Percentiles rank a stretch among this genome's conserved stretches.
Conservation (phyloP, 345 rosid species). For the Gynandropsis gynandra region DNA sequence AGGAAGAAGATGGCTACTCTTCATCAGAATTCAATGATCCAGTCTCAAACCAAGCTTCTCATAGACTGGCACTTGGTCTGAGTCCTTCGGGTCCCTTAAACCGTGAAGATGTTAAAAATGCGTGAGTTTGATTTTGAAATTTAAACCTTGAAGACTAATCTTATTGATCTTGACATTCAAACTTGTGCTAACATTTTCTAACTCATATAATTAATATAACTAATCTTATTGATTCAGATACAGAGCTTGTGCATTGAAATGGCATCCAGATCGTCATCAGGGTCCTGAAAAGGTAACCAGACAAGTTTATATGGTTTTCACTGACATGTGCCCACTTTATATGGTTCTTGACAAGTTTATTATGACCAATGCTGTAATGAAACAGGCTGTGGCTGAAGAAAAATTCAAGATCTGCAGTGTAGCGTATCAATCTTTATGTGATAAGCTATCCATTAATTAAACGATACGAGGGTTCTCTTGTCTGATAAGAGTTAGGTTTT, state of each 20-base stretch:
- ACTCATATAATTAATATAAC: constrained; percentile 8
- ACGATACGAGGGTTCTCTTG: neutral
- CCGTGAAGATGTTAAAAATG: constrained; percentile 70
- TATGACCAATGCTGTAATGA: constrained; percentile 8
- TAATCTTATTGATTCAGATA: constrained; percentile 40
- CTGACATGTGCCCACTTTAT: neutral
- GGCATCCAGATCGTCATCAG: constrained; percentile 95
- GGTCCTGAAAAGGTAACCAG: constrained; percentile 66
- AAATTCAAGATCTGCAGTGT: constrained; percentile 80
- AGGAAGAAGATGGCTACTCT: constrained; percentile 51
- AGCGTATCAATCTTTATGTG: constrained; percentile 67
- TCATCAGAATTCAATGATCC: constrained; percentile 43
- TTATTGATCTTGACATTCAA: no score
- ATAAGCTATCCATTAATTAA: constrained; percentile 50
- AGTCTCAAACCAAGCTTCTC: constrained; percentile 41
- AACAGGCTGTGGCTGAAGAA: constrained; percentile 59
- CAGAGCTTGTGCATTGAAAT: constrained; percentile 74
- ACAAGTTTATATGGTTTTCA: neutral
- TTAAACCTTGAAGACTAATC: neutral
- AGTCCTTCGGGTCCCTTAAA: constrained; percentile 66
- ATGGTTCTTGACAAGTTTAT: neutral
- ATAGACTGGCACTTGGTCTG: constrained; percentile 77
- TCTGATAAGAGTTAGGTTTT: constrained; percentile 5
- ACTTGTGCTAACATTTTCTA: neutral
- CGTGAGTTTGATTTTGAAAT: constrained; percentile 63